phyloP scores from a whole-genome alignment of 2,329 filamentous ascomycete genomes.

The Neopestalotiopsis rosae region DNA sequence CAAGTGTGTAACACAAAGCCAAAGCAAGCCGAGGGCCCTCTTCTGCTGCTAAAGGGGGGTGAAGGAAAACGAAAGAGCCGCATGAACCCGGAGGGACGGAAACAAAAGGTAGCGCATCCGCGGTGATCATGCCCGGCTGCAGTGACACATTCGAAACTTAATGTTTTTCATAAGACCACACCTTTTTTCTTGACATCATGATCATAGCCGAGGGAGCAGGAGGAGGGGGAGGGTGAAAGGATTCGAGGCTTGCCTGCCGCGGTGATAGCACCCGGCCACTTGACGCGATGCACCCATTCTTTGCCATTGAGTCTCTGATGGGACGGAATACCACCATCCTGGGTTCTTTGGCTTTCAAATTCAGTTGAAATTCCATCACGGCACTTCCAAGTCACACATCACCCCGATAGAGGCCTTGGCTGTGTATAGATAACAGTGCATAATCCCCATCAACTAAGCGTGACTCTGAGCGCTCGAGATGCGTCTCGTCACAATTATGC shows the following conservation, averaged over 20 bases:
- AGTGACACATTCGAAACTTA: conserved; percentile 11
- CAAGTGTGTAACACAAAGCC: conserved; percentile 3
- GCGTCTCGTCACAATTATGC: conserved; percentile 17
- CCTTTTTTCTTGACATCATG: not conserved
- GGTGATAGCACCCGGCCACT: too few species aligned
- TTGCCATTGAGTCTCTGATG: too few species aligned
- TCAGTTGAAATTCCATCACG: not conserved
- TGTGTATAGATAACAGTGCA: not conserved
- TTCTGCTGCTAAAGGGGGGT: too few species aligned
- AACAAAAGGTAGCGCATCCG: not conserved
- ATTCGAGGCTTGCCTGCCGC: too few species aligned
- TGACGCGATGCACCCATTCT: too few species aligned
- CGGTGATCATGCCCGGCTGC: not conserved
- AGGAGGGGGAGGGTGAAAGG: not conserved
- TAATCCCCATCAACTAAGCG: not conserved
- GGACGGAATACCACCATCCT: too few species aligned
- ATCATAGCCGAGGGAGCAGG: not conserved
- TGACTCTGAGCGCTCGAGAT: not conserved
- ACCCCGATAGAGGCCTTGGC: not conserved
- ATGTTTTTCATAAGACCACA: conserved; percentile 12
- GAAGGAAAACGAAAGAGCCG: not conserved
- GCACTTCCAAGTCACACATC: not conserved
- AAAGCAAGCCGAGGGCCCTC: not conserved
- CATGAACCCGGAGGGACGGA: not conserved
- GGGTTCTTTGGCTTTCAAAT: too few species aligned